Percentiles rank a stretch among this genome's conserved stretches.
phyloP scores from a whole-genome alignment of 23 red algal genomes.

The Gracilaria vermiculophylla region DNA sequence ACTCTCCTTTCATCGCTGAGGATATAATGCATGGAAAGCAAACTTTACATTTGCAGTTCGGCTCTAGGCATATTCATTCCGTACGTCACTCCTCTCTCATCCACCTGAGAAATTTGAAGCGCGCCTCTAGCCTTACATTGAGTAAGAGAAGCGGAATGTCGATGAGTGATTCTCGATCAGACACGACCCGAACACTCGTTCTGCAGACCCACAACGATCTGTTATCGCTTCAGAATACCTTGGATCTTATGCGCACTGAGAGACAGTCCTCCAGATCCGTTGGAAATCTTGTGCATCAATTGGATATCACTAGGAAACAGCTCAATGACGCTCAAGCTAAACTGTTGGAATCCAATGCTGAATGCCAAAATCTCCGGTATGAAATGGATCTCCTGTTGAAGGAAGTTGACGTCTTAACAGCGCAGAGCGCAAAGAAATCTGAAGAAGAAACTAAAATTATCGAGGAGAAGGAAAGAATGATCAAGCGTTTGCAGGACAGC shows the following conservation, averaged over 20 bases:
- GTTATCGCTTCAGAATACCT: not conserved
- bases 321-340: conserved; percentile 11
- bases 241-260: conserved; percentile 49
- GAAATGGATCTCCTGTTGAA: conserved; percentile 30
- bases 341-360: not conserved
- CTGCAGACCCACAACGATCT: conserved; percentile 31
- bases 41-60: not conserved
- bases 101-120: not conserved
- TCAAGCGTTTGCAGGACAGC: not conserved
- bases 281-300: conserved; percentile 17
- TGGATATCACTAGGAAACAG: conserved; percentile 13
- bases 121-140: conserved; percentile 31
- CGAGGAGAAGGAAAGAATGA: conserved; percentile 38
- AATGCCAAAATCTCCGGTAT: conserved; percentile 6
- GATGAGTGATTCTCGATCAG: conserved; percentile 21
- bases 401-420: conserved; percentile 12
- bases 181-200: conserved; percentile 43
- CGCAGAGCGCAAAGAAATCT: not conserved
- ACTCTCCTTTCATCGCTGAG: conserved; percentile 14
- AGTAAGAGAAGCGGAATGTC: conserved; percentile 32
- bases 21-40: conserved; percentile 6
- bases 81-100: conserved; percentile 17
- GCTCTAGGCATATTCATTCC: not conserved
- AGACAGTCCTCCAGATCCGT: conserved; percentile 41
- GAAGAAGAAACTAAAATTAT: not conserved